Evolutionary conservation across 1,284 basidiomycete genomes (phyloP).

Genomic region (Somion occarium): DNA sequence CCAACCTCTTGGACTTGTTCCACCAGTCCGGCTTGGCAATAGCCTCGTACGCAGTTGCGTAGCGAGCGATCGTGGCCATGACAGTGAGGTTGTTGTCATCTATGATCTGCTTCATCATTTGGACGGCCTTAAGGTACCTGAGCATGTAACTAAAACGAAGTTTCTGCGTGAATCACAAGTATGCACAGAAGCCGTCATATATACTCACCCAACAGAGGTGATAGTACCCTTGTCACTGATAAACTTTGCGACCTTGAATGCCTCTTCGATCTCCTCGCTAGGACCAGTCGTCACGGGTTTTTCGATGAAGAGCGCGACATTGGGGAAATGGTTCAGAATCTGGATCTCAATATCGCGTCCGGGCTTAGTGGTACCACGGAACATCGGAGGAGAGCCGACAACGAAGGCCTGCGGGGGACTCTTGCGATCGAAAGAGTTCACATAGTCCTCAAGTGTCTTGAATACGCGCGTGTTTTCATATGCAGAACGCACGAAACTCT

Average conservation of each 20-base stretch:
- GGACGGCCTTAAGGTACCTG: slow-evolving; percentile 90
- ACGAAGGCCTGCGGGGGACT: slow-evolving; percentile 75
- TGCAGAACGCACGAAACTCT: slow-evolving; percentile 90
- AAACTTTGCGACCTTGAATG: slow-evolving; percentile 61
- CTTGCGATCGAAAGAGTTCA: slow-evolving; percentile 56
- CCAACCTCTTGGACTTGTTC: slow-evolving; percentile 86
- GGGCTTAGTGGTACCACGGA: slow-evolving; percentile 74
- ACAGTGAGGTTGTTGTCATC: slow-evolving; percentile 94
- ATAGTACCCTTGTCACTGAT: slow-evolving; percentile 71
- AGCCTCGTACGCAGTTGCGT: slow-evolving; percentile 89
- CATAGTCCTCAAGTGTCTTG: slow-evolving; percentile 85
- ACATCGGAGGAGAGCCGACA: slow-evolving; percentile 91
- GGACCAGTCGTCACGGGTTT: slow-evolving; percentile 91
- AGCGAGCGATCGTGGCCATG: slow-evolving; percentile 95
- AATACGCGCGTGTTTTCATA: slow-evolving; percentile 91
- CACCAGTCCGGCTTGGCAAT: slow-evolving; percentile 96
- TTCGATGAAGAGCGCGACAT: slow-evolving; percentile 90
- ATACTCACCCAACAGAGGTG: slow-evolving; percentile 81
- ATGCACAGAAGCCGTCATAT: too few relatives aligned
- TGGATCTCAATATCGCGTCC: slow-evolving; percentile 90
- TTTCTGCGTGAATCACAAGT: not conserved
- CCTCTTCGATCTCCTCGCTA: slow-evolving; percentile 60
- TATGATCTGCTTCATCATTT: slow-evolving; percentile 98
- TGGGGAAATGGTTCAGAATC: slow-evolving; percentile 87
- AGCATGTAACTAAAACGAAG: slow-evolving; percentile 69